Evolutionary conservation across 2,329 filamentous ascomycete genomes (phyloP).

Genomic region (Penicillium decumbens): DNA sequence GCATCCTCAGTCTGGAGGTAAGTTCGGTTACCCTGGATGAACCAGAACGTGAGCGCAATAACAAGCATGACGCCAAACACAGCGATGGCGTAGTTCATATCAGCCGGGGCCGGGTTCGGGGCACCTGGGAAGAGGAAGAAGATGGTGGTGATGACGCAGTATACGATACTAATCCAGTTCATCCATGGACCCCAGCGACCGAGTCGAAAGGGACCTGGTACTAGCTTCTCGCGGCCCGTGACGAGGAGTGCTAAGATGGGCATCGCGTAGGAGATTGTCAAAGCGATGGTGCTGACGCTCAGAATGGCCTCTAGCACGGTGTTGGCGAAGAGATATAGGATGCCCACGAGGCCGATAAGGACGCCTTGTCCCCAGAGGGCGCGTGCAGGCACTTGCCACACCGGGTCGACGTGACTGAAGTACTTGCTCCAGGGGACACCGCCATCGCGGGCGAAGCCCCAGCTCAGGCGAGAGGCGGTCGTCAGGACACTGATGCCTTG

Average conservation of each 20-base stretch:
- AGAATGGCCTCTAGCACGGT: constrained; percentile 53
- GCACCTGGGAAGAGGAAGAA: constrained; percentile 53
- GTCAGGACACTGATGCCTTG: constrained; percentile 52
- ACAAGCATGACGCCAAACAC: constrained; percentile 55
- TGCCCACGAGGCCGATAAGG: constrained; percentile 48
- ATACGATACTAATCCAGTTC: constrained; percentile 50
- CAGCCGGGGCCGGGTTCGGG: constrained; percentile 45
- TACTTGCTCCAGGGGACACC: constrained; percentile 46
- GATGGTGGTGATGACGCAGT: constrained; percentile 51
- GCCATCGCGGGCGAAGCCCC: constrained; percentile 54
- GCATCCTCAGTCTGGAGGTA: constrained; percentile 35
- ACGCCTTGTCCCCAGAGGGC: constrained; percentile 51
- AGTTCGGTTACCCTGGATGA: constrained; percentile 44
- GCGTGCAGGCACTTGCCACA: constrained; percentile 52
- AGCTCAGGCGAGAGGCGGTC: constrained; percentile 50
- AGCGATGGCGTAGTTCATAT: constrained; percentile 57
- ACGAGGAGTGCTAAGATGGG: constrained; percentile 49
- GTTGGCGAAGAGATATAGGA: constrained; percentile 53
- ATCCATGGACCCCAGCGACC: constrained; percentile 44
- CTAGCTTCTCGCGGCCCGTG: constrained; percentile 51
- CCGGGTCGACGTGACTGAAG: constrained; percentile 44
- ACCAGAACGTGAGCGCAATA: constrained; percentile 50
- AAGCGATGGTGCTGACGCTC: constrained; percentile 54
- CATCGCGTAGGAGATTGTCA: constrained; percentile 51
- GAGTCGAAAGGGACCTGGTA: constrained; percentile 44